phyloP scores from a whole-genome alignment of 176 grass and related monocot genomes.

The Aegilops longissima region DNA sequence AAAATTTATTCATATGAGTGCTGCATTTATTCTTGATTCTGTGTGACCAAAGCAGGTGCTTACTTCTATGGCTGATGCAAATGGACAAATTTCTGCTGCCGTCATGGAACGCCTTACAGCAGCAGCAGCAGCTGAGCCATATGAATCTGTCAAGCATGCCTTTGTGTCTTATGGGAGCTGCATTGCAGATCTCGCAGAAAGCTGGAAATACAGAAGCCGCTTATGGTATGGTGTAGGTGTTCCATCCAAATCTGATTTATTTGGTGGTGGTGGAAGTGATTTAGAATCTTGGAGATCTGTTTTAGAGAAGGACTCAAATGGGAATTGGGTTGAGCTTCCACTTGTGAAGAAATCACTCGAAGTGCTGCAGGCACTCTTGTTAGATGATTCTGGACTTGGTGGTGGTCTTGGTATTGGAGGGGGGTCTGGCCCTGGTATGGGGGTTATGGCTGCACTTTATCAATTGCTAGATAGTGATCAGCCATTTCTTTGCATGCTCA shows the following conservation, averaged over 20 bases:
- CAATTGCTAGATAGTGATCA: conserved; percentile 97
- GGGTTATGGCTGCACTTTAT: conserved; percentile 88
- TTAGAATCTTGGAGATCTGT: conserved; percentile 75
- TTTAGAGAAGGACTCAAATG: conserved; percentile 79
- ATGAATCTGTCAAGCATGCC: conserved; percentile 92
- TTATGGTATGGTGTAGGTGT: conserved; percentile 95
- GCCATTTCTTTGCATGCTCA: conserved; percentile 98
- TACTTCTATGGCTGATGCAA: conserved; percentile 94
- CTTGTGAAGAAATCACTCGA: conserved; percentile 94
- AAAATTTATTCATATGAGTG: conserved; percentile 32
- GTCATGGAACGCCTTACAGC: conserved; percentile 96
- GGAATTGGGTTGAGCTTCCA: conserved; percentile 88
- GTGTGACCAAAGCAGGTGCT: conserved; percentile 72
- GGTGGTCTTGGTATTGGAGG: conserved; percentile 90
- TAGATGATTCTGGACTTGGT: conserved; percentile 97
- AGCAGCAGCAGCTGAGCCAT: conserved; percentile 94
- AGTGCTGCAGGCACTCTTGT: conserved; percentile 89
- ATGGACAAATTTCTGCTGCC: conserved; percentile 92
- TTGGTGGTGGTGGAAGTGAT: conserved; percentile 83
- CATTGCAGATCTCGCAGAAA: conserved; percentile 76
- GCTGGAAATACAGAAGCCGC: conserved; percentile 95
- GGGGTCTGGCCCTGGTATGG: conserved; percentile 97
- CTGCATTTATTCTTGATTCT: conserved; percentile 33
- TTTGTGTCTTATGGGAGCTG: conserved; percentile 97
- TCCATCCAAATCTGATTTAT: conserved; percentile 64